Base-by-base conservation (phyloP, 805 yeast species). In the Wickerhamiella shivajii region DNA sequence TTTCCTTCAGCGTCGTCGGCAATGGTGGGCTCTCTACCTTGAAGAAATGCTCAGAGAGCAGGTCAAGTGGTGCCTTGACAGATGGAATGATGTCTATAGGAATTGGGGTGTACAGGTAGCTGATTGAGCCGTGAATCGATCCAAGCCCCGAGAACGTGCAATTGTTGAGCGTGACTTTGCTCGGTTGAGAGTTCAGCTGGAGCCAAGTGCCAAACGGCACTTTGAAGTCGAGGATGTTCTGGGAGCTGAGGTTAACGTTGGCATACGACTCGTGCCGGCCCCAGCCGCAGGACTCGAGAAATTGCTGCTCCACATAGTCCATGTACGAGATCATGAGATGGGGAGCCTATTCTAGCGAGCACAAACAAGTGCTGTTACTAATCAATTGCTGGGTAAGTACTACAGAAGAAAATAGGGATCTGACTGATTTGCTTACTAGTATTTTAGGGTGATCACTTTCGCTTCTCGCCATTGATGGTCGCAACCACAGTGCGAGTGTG, bases 261-360 rank as follows among this genome's bases (percentile, higher is more conserved):
- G 83, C 76, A 49, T 77, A 83, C 22, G 78, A 67, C 52, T 77
- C 77, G 42, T 79, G 81, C 37, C 70, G 69, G 44, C 75, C 72
- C 96, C 96, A 85, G 4, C 66, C 66, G 1, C 92, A 74, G 16
- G 76, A 53, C 24, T 61, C 55, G 52, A 76, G 69, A 57, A 79
- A 87, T 44, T 79, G 69, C 54, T 67, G 64, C 44, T 76, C 75
- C 20, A 87, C 68, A 53, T 76, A 77, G 45, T 87, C 94, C 93
- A 87, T 83, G 58, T 78, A 85, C 27, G 71, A 67, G 40, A 74
- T 61, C 95, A 83, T 83, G 27, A 11, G 24, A 17, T n/a, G n/a
- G n/a, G n/a, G n/a, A n/a, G n/a, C n/a, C n/a, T n/a, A n/a, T n/a
- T n/a, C n/a, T n/a, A n/a, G n/a, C n/a, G n/a, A n/a, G n/a, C n/a